Percentiles rank a stretch among this genome's conserved stretches.
phyloP scores from a whole-genome alignment of 106 monocot species.

The Dendrobium catenatum region DNA sequence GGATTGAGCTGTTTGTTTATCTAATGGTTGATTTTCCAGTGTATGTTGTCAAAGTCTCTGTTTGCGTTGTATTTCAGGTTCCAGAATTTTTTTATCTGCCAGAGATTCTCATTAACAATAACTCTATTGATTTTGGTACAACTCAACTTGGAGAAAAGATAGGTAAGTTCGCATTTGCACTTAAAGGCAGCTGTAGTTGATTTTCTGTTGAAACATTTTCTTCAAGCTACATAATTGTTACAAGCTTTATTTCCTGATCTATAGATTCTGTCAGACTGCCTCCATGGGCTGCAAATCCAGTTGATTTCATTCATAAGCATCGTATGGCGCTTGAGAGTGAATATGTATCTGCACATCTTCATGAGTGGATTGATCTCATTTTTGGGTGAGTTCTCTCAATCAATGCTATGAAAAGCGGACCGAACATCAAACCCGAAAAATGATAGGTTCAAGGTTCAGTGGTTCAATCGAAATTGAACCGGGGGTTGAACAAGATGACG shows the following conservation, averaged over 20 bases:
- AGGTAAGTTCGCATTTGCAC: constrained; percentile 29
- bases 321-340: constrained; percentile 96
- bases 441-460: too few relatives aligned
- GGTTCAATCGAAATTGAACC: too few relatives aligned
- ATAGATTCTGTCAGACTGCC: constrained; percentile 90
- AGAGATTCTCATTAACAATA: constrained; percentile 71
- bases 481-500: too few relatives aligned
- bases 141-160: constrained; percentile 93
- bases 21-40: not conserved
- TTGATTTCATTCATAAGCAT: constrained; percentile 99
- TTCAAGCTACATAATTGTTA: not conserved
- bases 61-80: constrained; percentile 39
- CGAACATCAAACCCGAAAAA: too few relatives aligned
- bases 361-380: constrained; percentile 99
- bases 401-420: too few relatives aligned
- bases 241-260: constrained; percentile 9
- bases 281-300: constrained; percentile 79
- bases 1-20: not conserved
- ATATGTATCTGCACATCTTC: constrained; percentile 88
- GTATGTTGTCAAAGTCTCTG: not conserved
- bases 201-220: not conserved
- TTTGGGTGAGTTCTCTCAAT: constrained; percentile 60
- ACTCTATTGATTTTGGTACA: constrained; percentile 85
- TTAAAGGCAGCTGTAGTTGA: not conserved
- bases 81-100: constrained; percentile 98